Evolutionary conservation across 1,284 basidiomycete genomes (phyloP).

Genomic region (Leccinum olivaceoglutinosum): DNA sequence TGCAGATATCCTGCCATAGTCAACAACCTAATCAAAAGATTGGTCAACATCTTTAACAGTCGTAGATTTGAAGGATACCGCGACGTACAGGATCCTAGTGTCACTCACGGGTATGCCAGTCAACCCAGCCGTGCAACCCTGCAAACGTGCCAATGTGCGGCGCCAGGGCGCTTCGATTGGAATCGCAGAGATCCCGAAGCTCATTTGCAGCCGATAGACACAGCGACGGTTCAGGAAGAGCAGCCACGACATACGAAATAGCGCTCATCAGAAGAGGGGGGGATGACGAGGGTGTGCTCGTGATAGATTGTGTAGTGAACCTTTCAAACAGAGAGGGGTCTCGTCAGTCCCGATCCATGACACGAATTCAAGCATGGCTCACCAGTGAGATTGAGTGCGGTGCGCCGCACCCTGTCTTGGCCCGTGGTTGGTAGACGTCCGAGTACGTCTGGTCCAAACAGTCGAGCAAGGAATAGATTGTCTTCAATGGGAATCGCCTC

Average conservation of each 20-base stretch:
- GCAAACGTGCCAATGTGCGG: constrained; percentile 81
- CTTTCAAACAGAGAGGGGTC: constrained; percentile 33
- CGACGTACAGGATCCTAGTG: neutral
- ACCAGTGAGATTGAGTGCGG: constrained; percentile 72
- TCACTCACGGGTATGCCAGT: constrained; percentile 64
- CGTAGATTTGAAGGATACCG: constrained; percentile 19
- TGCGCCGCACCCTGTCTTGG: constrained; percentile 63
- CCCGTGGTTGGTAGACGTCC: constrained; percentile 61
- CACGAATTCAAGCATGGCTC: constrained; percentile 13
- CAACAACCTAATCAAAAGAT: too few relatives aligned
- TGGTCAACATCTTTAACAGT: too few relatives aligned
- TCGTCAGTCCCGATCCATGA: neutral
- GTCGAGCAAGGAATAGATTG: constrained; percentile 52
- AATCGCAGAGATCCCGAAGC: constrained; percentile 80
- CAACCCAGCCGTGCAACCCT: constrained; percentile 69
- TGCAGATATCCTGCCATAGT: too few relatives aligned
- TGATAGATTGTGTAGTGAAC: constrained; percentile 60
- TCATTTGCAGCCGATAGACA: constrained; percentile 76
- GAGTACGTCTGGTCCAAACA: constrained; percentile 71
- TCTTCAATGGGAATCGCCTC: constrained; percentile 81
- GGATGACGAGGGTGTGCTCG: constrained; percentile 29
- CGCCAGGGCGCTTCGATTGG: constrained; percentile 75
- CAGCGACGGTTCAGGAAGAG: constrained; percentile 57
- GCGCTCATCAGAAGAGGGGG: constrained; percentile 33
- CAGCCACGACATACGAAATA: constrained; percentile 64